phyloP scores from a whole-genome alignment of 768 basidiomycete genomes.

The Polyporus arcularius region DNA sequence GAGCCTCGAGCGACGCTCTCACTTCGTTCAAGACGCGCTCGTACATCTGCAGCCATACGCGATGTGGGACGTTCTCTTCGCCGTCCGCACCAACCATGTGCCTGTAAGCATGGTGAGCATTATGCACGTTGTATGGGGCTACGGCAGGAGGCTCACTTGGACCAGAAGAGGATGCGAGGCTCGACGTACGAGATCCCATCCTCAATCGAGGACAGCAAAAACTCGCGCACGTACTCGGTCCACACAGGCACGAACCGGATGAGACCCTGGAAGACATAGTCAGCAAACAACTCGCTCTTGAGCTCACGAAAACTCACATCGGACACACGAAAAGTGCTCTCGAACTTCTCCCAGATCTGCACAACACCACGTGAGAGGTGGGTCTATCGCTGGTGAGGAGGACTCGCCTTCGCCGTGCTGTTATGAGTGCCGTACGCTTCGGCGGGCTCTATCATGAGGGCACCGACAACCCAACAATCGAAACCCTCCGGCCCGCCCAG shows the following conservation, averaged over 20 bases:
- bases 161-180: constrained; percentile 63
- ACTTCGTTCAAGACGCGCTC: constrained; percentile 53
- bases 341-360: constrained; percentile 80
- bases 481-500: constrained; percentile 68
- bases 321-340: constrained; percentile 51
- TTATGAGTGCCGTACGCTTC: constrained; percentile 77
- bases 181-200: constrained; percentile 78
- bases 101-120: constrained; percentile 32
- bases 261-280: constrained; percentile 31
- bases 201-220: constrained; percentile 60
- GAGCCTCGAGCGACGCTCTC: constrained; percentile 47
- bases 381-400: not conserved
- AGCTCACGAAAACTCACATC: constrained; percentile 35
- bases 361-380: not conserved
- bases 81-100: constrained; percentile 61
- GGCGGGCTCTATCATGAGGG: constrained; percentile 66
- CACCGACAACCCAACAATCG: constrained; percentile 61
- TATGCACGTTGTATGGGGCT: not conserved
- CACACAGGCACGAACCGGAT: constrained; percentile 59
- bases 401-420: constrained; percentile 58
- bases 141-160: constrained; percentile 40
- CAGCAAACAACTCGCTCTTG: not conserved
- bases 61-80: constrained; percentile 55
- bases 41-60: constrained; percentile 59
- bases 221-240: constrained; percentile 58